phyloP scores from a whole-genome alignment of 2,329 filamentous ascomycete species.

The Cladosporium cucumerinum region DNA sequence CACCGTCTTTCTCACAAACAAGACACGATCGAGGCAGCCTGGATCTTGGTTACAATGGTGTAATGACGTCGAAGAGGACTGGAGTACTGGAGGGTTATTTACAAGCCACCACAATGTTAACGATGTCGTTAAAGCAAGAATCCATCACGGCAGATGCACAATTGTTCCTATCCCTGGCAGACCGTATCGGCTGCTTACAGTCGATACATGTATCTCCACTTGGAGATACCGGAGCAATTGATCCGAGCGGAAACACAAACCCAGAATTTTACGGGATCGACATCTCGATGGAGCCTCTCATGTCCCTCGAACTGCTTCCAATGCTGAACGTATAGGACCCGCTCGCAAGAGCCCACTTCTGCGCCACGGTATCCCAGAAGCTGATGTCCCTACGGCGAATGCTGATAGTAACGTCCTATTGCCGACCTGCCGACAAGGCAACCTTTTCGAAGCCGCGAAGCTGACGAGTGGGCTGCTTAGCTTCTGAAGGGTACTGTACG shows the following conservation, averaged over 20 bases:
- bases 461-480: constrained; percentile 17
- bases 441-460: constrained; percentile 42
- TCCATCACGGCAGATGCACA: too few relatives aligned
- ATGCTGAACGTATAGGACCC: neutral
- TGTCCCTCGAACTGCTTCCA: constrained; percentile 1
- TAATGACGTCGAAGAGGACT: too few relatives aligned
- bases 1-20: too few relatives aligned
- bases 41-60: too few relatives aligned
- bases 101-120: too few relatives aligned
- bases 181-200: neutral
- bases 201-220: neutral
- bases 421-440: constrained; percentile 23
- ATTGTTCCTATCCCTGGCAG: neutral
- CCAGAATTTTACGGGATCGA: neutral
- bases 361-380: constrained; percentile 40
- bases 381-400: constrained; percentile 42
- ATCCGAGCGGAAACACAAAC: neutral
- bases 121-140: too few relatives aligned
- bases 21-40: too few relatives aligned
- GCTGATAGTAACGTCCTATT: constrained; percentile 29
- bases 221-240: neutral
- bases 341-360: constrained; percentile 36
- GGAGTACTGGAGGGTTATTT: too few relatives aligned
- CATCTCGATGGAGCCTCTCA: neutral
- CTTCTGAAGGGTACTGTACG: constrained; percentile 27